phyloP scores from a whole-genome alignment of 257 asterid genomes.

The Solanum tacnaense region DNA sequence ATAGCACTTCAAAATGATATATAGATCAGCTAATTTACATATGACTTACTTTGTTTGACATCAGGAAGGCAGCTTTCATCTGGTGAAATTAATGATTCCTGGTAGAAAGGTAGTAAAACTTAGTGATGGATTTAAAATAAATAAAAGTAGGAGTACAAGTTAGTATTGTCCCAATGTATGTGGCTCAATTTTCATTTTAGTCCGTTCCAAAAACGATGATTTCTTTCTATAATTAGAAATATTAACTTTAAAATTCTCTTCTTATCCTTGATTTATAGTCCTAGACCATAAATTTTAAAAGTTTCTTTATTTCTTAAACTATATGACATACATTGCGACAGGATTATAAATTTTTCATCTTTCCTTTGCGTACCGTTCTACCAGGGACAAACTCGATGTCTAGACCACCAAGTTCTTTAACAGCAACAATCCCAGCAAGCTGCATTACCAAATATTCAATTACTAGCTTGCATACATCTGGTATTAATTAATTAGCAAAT shows the following conservation, averaged over 20 bases:
- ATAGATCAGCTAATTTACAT: background rate
- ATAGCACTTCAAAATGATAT: background rate
- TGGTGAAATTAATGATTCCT: slow-evolving; percentile 51
- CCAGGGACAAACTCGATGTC: slow-evolving; percentile 53
- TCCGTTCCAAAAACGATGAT: background rate
- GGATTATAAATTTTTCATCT: background rate
- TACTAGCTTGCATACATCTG: background rate
- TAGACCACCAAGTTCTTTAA: slow-evolving; percentile 71
- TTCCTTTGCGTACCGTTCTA: slow-evolving; percentile 40
- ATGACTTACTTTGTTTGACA: slow-evolving; percentile 47
- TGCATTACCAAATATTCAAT: slow-evolving; percentile 10
- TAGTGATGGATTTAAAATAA: background rate
- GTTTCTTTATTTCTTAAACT: background rate
- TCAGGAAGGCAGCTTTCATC: slow-evolving; percentile 80
- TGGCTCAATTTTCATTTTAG: background rate
- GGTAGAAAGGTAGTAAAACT: background rate
- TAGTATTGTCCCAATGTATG: background rate
- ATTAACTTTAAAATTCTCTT: too few relatives aligned
- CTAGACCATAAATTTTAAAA: background rate
- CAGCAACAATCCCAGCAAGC: slow-evolving; percentile 86
- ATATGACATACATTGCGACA: background rate
- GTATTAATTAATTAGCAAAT: background rate
- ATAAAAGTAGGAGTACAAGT: background rate
- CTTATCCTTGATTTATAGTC: background rate
- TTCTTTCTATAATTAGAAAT: background rate